These are phyloP conservation scores for Hsuehochloa calcarea DNA, from an alignment of 176 grass and related monocot species.

Conservation along the genomic window DNA sequence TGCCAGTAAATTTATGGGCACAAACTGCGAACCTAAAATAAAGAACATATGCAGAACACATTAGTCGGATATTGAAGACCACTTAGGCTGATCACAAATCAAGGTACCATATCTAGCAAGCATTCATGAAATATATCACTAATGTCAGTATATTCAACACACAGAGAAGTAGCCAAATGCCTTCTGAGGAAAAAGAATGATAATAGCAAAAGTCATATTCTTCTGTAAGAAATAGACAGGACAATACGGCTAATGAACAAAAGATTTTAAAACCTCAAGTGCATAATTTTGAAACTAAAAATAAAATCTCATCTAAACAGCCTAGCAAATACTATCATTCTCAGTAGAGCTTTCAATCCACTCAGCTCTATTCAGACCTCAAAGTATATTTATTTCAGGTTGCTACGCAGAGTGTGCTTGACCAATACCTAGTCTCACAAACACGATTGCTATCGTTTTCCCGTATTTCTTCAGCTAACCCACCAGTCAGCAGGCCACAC, in stretches of 20 bases:
- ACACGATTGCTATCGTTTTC: no score
- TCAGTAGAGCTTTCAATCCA: neutral
- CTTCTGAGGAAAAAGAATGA: no score
- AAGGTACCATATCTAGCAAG: neutral
- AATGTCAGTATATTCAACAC: neutral
- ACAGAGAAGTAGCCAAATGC: no score
- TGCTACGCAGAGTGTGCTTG: neutral
- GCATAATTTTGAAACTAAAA: neutral
- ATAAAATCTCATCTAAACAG: neutral
- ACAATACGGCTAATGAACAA: neutral
- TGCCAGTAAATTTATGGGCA: neutral
- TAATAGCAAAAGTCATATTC: neutral
- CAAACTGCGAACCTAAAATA: neutral
- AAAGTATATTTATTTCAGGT: no score
- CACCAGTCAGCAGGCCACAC: no score
- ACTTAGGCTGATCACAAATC: neutral
- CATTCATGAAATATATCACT: conserved; percentile 1
- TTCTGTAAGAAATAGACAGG: neutral
- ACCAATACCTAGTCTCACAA: neutral
- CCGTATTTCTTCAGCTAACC: no score
- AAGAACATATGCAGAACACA: neutral
- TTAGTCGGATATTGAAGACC: neutral
- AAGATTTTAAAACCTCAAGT: neutral
- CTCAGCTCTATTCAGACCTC: neutral
- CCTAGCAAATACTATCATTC: neutral